A percentile compares a stretch with the other conserved stretches of the same genome.
phyloP scores from a whole-genome alignment of 164 flowering plant genomes.

The Nymphaea thermarum region DNA sequence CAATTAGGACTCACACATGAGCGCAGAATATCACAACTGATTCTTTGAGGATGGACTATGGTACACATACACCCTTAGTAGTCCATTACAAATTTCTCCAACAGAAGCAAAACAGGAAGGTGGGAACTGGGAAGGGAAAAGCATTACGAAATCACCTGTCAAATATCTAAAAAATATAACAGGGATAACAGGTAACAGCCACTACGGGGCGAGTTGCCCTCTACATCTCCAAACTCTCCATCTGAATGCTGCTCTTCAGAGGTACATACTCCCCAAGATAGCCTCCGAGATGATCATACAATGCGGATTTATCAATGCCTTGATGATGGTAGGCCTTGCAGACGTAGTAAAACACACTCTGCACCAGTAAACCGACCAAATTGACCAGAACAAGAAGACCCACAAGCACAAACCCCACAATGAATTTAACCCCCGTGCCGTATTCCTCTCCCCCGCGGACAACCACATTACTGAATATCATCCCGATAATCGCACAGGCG shows the following conservation, averaged over 20 bases:
- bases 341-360: constrained; percentile 93
- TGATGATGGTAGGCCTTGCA: constrained; percentile 91
- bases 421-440: constrained; percentile 42
- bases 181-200: no score
- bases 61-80: no score
- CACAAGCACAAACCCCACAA: constrained; percentile 71
- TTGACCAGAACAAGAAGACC: constrained; percentile 80
- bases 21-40: no score
- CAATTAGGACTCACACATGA: no score
- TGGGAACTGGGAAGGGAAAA: no score
- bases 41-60: no score
- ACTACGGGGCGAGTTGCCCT: no score
- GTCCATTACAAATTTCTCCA: no score
- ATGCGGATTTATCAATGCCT: constrained; percentile 74
- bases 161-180: no score
- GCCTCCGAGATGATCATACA: constrained; percentile 91
- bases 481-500: constrained; percentile 35
- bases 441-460: constrained; percentile 31
- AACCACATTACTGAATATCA: constrained; percentile 44
- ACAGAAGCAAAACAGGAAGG: no score
- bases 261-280: constrained; percentile 97
- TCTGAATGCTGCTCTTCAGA: constrained; percentile 87
- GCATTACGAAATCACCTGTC: no score
- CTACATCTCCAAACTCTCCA: constrained; percentile 61
- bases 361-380: constrained; percentile 78